Percentiles rank a stretch among this genome's conserved stretches.
Conservation (phyloP, 2,329 filamentous ascomycete genomes). For the Penicillium sp. region DNA sequence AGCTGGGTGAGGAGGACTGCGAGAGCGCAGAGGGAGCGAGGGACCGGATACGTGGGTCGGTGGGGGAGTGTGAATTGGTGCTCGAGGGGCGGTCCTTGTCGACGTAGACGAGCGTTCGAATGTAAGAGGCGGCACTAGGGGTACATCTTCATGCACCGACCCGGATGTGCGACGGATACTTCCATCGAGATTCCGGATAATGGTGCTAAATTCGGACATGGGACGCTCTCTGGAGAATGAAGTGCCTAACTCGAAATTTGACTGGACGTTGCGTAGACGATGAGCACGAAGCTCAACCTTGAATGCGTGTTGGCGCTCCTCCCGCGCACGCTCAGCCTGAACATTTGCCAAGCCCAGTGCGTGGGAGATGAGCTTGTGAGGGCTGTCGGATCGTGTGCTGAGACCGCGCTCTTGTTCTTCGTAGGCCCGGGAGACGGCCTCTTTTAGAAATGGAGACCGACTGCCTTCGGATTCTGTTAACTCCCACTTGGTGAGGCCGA, state of each 20-base stretch:
- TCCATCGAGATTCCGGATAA: conserved; percentile 35
- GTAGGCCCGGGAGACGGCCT: conserved; percentile 58
- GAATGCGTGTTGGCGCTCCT: conserved; percentile 32
- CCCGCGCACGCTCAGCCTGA: conserved; percentile 6
- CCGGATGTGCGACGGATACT: conserved; percentile 11
- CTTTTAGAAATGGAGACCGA: conserved; percentile 56
- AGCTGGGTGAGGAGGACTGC: neutral
- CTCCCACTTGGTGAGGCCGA: conserved; percentile 57
- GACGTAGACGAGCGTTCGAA: conserved; percentile 15
- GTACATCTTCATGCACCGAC: conserved; percentile 2
- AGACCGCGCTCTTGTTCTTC: conserved; percentile 39
- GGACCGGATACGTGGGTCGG: conserved; percentile 1
- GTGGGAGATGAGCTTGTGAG: conserved; percentile 3
- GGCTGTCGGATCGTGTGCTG: neutral
- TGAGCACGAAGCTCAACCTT: conserved; percentile 32
- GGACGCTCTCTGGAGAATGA: conserved; percentile 36
- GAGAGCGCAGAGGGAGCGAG: neutral
- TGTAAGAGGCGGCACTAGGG: conserved; percentile 4
- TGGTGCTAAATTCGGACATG: conserved; percentile 37
- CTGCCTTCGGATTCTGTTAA: conserved; percentile 45
- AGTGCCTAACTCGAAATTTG: conserved; percentile 9
- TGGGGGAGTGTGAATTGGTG: conserved; percentile 9
- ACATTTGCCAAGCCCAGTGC: conserved; percentile 10
- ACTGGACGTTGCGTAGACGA: conserved; percentile 13
- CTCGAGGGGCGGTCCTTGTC: conserved; percentile 15